These are phyloP conservation scores for Saturnispora quitensis DNA, from an alignment of 805 yeast genomes.

Conservation along the genomic window DNA sequence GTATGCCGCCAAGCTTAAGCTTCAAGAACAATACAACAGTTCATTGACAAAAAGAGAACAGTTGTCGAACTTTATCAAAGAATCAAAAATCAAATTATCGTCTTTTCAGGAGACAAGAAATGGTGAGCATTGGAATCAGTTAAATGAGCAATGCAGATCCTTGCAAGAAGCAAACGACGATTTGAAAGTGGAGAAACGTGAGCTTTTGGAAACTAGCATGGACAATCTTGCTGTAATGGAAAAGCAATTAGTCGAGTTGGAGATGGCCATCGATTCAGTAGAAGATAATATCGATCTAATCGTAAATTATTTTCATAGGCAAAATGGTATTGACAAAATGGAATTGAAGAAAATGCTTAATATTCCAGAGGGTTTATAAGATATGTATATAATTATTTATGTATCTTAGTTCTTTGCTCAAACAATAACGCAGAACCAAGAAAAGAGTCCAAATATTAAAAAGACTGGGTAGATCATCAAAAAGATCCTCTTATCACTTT, in stretches of 20 bases:
- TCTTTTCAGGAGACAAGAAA: slow-evolving; percentile 7
- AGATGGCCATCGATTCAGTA: slow-evolving; percentile 10
- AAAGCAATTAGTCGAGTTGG: neutral
- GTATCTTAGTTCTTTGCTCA: neutral
- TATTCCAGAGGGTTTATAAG: slow-evolving; percentile 34
- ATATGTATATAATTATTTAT: neutral
- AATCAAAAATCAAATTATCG: slow-evolving; percentile 1
- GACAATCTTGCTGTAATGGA: slow-evolving; percentile 1
- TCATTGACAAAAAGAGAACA: slow-evolving; percentile 7
- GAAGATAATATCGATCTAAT: slow-evolving; percentile 36
- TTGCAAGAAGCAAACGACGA: slow-evolving; percentile 10
- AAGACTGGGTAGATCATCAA: slow-evolving; percentile 47
- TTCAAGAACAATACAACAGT: slow-evolving; percentile 11
- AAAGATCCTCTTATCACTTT: slow-evolving; percentile 44
- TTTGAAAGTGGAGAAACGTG: slow-evolving; percentile 7
- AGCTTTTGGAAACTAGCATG: neutral
- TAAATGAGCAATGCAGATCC: slow-evolving; percentile 4
- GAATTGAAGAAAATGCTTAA: slow-evolving; percentile 31
- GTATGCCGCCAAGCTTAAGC: slow-evolving; percentile 18
- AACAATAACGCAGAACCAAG: slow-evolving; percentile 48
- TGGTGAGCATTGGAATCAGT: slow-evolving; percentile 10
- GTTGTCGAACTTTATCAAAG: slow-evolving; percentile 12
- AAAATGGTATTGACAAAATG: slow-evolving; percentile 23
- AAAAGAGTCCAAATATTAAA: slow-evolving; percentile 41
- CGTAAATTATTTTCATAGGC: slow-evolving; percentile 28